Evolutionary conservation across 2,329 filamentous ascomycete species (phyloP).

Genomic region (Pleomassaria siparia): DNA sequence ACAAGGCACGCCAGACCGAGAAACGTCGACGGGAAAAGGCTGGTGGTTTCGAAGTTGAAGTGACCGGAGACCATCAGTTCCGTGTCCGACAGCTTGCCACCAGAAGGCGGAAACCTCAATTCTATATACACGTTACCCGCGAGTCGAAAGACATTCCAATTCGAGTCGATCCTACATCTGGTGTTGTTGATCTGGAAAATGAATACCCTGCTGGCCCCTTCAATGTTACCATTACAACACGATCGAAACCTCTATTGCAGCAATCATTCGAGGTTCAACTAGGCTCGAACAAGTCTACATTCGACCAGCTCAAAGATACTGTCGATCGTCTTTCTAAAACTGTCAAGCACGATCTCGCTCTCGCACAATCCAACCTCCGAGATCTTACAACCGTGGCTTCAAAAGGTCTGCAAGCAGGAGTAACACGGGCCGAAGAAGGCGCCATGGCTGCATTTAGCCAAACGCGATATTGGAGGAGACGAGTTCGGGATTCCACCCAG

Average conservation of each 20-base stretch:
- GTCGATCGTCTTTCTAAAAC: conserved; percentile 8
- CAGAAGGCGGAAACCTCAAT: conserved; percentile 47
- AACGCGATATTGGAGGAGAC: conserved; percentile 9
- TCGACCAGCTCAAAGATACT: conserved; percentile 23
- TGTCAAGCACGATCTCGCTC: conserved; percentile 19
- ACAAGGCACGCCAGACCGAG: conserved; percentile 4
- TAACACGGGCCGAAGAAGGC: conserved; percentile 5
- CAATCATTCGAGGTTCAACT: conserved; percentile 37
- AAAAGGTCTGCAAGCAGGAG: conserved; percentile 5
- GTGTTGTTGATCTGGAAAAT: conserved; percentile 52
- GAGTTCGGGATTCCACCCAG: conserved; percentile 9
- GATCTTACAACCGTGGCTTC: conserved; percentile 23
- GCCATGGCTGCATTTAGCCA: conserved; percentile 4
- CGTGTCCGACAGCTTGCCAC: conserved; percentile 52
- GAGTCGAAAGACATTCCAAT: conserved; percentile 47
- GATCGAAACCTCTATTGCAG: conserved; percentile 39
- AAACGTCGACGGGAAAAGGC: conserved; percentile 23
- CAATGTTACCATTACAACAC: conserved; percentile 49
- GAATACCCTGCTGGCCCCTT: conserved; percentile 53
- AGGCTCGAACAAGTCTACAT: conserved; percentile 33
- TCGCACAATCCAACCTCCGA: conserved; percentile 21
- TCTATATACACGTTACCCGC: conserved; percentile 54
- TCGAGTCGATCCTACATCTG: conserved; percentile 51
- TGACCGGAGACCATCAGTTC: conserved; percentile 57
- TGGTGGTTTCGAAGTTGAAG: conserved; percentile 54